Evolutionary conservation across 352 stramenopile species (phyloP).

Genomic region (Sclerospora graminicola): DNA sequence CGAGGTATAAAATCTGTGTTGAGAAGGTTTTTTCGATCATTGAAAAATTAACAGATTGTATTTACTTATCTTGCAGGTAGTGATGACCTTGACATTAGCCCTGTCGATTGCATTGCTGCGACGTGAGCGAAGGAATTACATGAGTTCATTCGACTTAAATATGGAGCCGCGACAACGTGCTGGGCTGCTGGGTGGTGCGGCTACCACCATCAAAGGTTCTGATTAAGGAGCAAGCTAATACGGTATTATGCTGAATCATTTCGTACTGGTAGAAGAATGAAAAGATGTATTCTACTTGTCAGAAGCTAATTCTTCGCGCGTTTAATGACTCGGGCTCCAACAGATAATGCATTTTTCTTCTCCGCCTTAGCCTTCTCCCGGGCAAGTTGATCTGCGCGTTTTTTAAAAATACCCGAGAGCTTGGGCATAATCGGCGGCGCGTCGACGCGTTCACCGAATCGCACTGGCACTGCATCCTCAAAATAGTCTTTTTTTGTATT

Average conservation of each 20-base stretch:
- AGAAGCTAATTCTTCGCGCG: slow-evolving; percentile 14
- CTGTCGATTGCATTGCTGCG: slow-evolving; percentile 37
- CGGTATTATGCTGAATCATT: too few relatives aligned
- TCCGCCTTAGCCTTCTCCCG: slow-evolving; percentile 30
- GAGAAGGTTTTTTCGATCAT: not conserved
- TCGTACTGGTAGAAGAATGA: too few relatives aligned
- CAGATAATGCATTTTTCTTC: slow-evolving; percentile 14
- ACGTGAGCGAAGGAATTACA: slow-evolving; percentile 60
- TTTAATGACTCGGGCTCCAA: slow-evolving; percentile 12
- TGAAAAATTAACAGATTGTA: slow-evolving; percentile 1
- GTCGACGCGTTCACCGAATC: slow-evolving; percentile 71
- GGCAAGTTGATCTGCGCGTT: slow-evolving; percentile 43
- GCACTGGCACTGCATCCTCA: slow-evolving; percentile 41
- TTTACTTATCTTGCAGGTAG: slow-evolving; percentile 21
- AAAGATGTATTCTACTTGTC: slow-evolving; percentile 6
- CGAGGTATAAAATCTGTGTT: slow-evolving; percentile 34
- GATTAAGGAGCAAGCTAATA: slow-evolving; percentile 20
- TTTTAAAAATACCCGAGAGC: slow-evolving; percentile 73
- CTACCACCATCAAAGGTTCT: slow-evolving; percentile 24
- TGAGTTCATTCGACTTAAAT: slow-evolving; percentile 68
- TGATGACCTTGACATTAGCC: slow-evolving; percentile 37
- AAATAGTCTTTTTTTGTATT: slow-evolving; percentile 68
- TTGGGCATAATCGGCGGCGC: slow-evolving; percentile 76
- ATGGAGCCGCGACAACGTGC: slow-evolving; percentile 52
- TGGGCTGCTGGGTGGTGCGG: slow-evolving; percentile 21